Percentiles rank a stretch among this genome's conserved stretches.
These are phyloP conservation scores for Thraustochytrium striatum DNA, from an alignment of 352 stramenopile genomes.

Conservation along the genomic window DNA sequence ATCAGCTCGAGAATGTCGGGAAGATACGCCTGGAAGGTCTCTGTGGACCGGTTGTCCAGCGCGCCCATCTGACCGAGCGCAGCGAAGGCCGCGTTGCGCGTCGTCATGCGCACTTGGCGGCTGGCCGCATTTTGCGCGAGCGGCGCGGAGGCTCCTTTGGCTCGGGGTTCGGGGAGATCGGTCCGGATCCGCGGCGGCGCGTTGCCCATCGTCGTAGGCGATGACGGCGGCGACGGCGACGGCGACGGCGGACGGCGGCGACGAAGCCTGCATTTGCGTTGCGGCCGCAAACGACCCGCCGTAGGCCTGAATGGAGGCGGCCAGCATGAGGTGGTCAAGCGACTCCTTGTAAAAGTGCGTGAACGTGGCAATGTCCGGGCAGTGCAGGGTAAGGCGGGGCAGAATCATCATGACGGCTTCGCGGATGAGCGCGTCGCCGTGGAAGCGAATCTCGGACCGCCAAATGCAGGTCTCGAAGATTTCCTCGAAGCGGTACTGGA, in stretches of 20 bases:
- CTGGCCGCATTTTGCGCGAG: too few species aligned
- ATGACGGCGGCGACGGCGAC: not conserved
- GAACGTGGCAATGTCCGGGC: not conserved
- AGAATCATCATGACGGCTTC: constrained; percentile 46
- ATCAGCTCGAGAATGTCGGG: constrained; percentile 6
- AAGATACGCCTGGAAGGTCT: not conserved
- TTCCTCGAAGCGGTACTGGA: constrained; percentile 28
- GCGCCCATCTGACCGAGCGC: constrained; percentile 31
- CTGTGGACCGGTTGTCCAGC: constrained; percentile 1
- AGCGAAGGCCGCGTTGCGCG: not conserved
- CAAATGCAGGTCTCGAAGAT: constrained; percentile 41
- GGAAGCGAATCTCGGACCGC: constrained; percentile 18
- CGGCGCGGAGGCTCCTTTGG: too few species aligned
- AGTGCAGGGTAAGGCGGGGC: constrained; percentile 24
- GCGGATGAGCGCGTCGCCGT: constrained; percentile 16
- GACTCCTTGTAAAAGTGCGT: not conserved
- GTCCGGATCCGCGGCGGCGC: too few species aligned
- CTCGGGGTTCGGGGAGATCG: too few species aligned
- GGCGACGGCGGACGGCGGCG: not conserved
- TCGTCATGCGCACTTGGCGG: too few species aligned
- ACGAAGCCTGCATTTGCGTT: not conserved
- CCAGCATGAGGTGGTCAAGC: not conserved
- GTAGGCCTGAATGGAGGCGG: not conserved
- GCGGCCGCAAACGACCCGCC: not conserved
- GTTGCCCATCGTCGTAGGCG: not conserved